Evolutionary conservation across 2,329 filamentous ascomycete genomes (phyloP).

Genomic region (Colletotrichum sp.): DNA sequence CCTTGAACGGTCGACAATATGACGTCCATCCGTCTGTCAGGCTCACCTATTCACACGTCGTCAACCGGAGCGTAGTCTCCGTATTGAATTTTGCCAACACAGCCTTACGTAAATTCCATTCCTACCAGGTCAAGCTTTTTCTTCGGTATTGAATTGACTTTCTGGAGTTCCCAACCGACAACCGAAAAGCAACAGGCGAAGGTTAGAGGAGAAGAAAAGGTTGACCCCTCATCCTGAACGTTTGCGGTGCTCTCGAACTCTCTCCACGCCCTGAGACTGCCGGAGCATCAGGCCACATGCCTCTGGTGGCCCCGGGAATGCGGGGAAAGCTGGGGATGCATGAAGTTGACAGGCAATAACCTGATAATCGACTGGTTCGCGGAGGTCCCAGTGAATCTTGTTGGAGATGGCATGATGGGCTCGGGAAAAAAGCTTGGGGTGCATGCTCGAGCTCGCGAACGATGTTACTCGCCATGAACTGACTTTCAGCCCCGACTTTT

Average conservation of each 20-base stretch:
- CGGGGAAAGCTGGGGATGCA: constrained; percentile 10
- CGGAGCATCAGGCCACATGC: constrained; percentile 7
- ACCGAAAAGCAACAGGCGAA: not conserved
- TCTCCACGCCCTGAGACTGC: constrained; percentile 14
- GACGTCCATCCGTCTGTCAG: not conserved
- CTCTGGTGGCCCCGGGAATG: not conserved
- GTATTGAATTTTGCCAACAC: not conserved
- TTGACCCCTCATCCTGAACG: not conserved
- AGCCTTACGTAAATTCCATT: not conserved
- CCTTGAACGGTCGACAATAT: not conserved
- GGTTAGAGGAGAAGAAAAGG: not conserved
- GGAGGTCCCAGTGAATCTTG: not conserved
- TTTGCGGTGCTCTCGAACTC: not conserved
- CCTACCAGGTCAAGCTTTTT: not conserved
- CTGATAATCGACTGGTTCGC: not conserved
- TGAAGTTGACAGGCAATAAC: not conserved
- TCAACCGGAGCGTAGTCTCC: constrained; percentile 7
- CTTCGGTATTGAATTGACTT: not conserved
- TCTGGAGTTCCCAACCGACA: not conserved
- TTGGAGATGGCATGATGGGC: not conserved
- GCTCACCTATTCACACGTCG: not conserved
- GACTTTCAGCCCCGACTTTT: not conserved
- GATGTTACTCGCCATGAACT: not conserved
- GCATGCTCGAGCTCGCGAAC: not conserved
- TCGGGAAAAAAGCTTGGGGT: not conserved